phyloP scores from a whole-genome alignment of 148 eudicot species.

The Drosera capensis region DNA sequence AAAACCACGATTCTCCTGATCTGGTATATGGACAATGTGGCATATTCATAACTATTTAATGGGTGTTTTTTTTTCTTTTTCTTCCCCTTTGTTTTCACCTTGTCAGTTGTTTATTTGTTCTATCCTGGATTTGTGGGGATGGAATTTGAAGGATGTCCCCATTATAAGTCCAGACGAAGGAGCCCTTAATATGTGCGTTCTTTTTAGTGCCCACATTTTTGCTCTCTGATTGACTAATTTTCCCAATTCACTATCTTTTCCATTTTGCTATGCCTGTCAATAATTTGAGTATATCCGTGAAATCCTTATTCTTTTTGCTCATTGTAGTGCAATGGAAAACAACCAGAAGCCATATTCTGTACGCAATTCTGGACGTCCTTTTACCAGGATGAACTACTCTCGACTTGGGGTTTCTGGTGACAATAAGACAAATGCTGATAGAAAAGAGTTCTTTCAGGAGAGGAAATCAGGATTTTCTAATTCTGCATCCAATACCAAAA shows the following conservation, averaged over 20 bases:
- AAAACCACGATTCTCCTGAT: too few relatives aligned
- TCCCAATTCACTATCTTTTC: not conserved
- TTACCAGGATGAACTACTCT: conserved; percentile 20
- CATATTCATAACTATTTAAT: too few relatives aligned
- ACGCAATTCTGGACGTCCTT: conserved; percentile 16
- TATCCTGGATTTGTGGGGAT: too few relatives aligned
- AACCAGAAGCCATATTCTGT: conserved; percentile 26
- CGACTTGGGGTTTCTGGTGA: conserved; percentile 24
- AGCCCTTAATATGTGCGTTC: too few relatives aligned
- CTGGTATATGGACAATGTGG: too few relatives aligned
- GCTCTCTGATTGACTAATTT: too few relatives aligned
- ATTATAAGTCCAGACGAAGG: too few relatives aligned
- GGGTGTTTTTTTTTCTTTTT: too few relatives aligned
- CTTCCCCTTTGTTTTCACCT: too few relatives aligned
- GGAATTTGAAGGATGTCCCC: too few relatives aligned
- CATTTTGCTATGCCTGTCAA: not conserved
- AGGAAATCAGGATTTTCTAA: conserved; percentile 14
- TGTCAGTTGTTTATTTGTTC: too few relatives aligned
- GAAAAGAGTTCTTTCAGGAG: conserved; percentile 24
- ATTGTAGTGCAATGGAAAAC: conserved; percentile 27
- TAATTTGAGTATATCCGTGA: not conserved
- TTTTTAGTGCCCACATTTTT: too few relatives aligned
- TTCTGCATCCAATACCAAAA: conserved; percentile 21
- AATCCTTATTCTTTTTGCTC: not conserved
- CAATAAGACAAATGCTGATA: conserved; percentile 13